A percentile compares a stretch with the other conserved stretches of the same genome.
Conservation (phyloP, 2,329 filamentous ascomycete genomes). For the Apiospora marii region DNA sequence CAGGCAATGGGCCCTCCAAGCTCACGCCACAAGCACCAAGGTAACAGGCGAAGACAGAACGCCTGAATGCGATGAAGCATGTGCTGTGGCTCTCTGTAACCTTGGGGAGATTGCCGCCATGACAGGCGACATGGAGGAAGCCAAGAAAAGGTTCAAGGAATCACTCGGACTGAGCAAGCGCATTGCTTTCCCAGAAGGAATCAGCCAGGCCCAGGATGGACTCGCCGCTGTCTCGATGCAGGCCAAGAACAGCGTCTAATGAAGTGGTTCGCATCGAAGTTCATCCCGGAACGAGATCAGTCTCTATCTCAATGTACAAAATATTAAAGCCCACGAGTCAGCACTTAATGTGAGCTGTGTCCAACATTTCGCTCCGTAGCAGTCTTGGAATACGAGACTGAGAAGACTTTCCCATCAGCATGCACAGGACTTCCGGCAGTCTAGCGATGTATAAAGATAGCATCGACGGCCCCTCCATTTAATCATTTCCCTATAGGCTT, state of each 20-base stretch:
- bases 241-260: background rate
- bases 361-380: background rate
- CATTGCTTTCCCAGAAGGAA: conserved; percentile 60
- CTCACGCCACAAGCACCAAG: conserved; percentile 70
- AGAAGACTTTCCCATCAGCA: background rate
- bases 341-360: background rate
- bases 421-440: background rate
- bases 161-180: conserved; percentile 67
- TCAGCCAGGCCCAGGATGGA: conserved; percentile 60
- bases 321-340: background rate
- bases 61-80: conserved; percentile 83
- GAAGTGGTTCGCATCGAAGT: background rate
- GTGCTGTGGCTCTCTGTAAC: conserved; percentile 85
- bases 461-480: too few species aligned
- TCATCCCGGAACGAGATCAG: background rate
- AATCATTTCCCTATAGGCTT: too few species aligned
- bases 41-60: conserved; percentile 73
- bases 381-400: background rate
- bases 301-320: conserved; percentile 5
- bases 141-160: conserved; percentile 73
- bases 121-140: conserved; percentile 70
- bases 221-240: conserved; percentile 39
- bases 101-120: conserved; percentile 85
- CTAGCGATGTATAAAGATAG: too few species aligned
- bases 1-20: conserved; percentile 80